These are phyloP conservation scores for Podospora pseudopauciseta DNA, from an alignment of 495 filamentous ascomycete species.

Conservation along the genomic window DNA sequence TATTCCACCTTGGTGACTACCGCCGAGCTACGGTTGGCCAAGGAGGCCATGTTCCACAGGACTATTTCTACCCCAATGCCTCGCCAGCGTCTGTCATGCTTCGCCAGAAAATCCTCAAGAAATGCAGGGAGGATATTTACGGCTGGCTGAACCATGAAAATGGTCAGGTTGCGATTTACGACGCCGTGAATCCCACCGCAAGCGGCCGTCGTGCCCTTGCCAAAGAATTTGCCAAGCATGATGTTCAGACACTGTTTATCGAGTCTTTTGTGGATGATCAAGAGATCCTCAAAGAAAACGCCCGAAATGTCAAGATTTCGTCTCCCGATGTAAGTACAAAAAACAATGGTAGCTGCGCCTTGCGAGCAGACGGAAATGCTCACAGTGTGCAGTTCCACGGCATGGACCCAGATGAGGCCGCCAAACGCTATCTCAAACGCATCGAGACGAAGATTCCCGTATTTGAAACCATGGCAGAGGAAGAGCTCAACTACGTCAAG, in stretches of 20 bases:
- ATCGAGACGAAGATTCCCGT: constrained; percentile 89
- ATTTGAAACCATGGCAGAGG: constrained; percentile 95
- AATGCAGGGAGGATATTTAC: constrained; percentile 95
- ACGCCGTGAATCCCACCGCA: constrained; percentile 92
- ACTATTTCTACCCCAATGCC: constrained; percentile 97
- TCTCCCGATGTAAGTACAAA: constrained; percentile 74
- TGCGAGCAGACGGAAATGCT: constrained; percentile 17
- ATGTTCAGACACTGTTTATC: constrained; percentile 94
- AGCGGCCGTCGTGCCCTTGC: constrained; percentile 80
- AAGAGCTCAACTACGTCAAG: constrained; percentile 94
- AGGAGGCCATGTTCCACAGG: constrained; percentile 84
- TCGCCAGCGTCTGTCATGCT: constrained; percentile 82
- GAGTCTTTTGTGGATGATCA: constrained; percentile 94
- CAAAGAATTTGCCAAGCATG: constrained; percentile 93
- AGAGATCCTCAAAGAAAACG: constrained; percentile 93
- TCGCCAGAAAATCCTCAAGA: constrained; percentile 94
- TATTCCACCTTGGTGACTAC: constrained; percentile 97
- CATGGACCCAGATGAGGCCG: constrained; percentile 87
- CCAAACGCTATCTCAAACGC: constrained; percentile 82
- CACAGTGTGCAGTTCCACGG: constrained; percentile 64
- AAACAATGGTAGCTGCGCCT: neutral
- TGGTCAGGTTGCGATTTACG: constrained; percentile 97
- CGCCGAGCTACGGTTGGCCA: constrained; percentile 83
- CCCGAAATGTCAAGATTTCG: constrained; percentile 93
- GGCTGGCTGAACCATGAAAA: constrained; percentile 95